Conservation (phyloP, 768 basidiomycete species). For the Panellus pusillus region DNA sequence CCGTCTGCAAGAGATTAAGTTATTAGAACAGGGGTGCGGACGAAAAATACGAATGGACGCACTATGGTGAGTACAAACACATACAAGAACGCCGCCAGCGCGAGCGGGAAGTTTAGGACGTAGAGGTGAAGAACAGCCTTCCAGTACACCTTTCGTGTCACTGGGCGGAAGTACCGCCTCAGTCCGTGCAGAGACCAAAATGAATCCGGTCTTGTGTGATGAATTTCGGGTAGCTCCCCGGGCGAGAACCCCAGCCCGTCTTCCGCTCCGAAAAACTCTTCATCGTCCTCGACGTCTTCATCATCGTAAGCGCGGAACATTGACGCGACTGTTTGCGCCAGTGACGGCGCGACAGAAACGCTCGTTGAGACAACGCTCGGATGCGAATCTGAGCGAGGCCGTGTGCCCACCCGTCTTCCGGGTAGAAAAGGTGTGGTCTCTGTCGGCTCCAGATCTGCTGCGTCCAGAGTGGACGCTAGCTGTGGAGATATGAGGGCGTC, state of each 20-base stretch:
- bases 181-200: conserved; percentile 40
- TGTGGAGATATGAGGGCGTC: conserved; percentile 31
- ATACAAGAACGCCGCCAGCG: conserved; percentile 75
- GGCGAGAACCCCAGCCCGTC: conserved; percentile 15
- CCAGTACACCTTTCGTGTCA: conserved; percentile 59
- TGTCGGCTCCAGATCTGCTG: conserved; percentile 32
- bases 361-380: conserved; percentile 53
- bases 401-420: conserved; percentile 28
- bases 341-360: conserved; percentile 56
- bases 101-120: conserved; percentile 77
- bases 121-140: conserved; percentile 66
- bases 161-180: conserved; percentile 65
- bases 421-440: conserved; percentile 54
- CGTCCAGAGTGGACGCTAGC: too few relatives aligned
- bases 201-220: conserved; percentile 14
- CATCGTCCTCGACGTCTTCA: too few relatives aligned
- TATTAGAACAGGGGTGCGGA: neutral
- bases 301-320: conserved; percentile 60
- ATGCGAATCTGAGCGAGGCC: conserved; percentile 59
- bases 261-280: conserved; percentile 23
- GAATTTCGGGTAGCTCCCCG: conserved; percentile 15
- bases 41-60: conserved; percentile 29
- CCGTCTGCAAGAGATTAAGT: conserved; percentile 62
- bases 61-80: conserved; percentile 82
- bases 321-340: conserved; percentile 68